Base-by-base conservation (phyloP, 2,329 filamentous ascomycete genomes). In the Diplodia mutila region DNA sequence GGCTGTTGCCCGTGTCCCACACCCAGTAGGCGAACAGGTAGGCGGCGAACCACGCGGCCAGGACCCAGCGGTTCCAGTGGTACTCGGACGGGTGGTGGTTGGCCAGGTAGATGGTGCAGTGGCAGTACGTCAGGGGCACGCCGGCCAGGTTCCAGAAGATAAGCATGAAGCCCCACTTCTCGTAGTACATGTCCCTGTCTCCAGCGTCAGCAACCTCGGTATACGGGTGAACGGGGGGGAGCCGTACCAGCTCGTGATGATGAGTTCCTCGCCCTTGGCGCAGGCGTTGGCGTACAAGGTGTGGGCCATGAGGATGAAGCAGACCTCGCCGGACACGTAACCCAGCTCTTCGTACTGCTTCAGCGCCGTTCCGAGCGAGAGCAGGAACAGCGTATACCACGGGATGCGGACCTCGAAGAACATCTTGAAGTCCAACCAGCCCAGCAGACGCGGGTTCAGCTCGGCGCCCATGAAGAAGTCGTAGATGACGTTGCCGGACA, bases 71-170 rank as follows among this genome's bases (percentile, higher is more conserved):
- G 78, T 91, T 91, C 91, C 90, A 93, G 69, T 84, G 85, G 78
- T 95, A 95, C 67, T 61, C 32, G 11, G 51, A 67, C 25, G 55
- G 57, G 16, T 64, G 53, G 23, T 65, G 66, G 46, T 48, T 65
- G 25, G 66, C 59, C 64, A 97, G 86, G 81, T 91, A 97, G 74
- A 97, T 88, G 59, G 91, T 94, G 86, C 91, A 95, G 84, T 97
- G 93, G 83, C 93, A 96, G 85, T 97, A 97, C 65, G 89, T 93
- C 65, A 97, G 85, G 14, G 93, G 93, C 25, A 97, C 93, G 72
- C 93, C 93, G 55, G 93, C 93, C 77, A 97, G 84, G 81, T 97
- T 97, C 93, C 93, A 97, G 87, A 97, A 97, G 80, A 96, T 96
- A 72, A 97, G 87, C 93, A 97, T 97, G 84, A 97, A 97, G 64